Percentiles rank a stretch among this genome's conserved stretches.
phyloP scores from a whole-genome alignment of 192 early-diverging fungal genomes.

The Anaeromyces robustus region DNA sequence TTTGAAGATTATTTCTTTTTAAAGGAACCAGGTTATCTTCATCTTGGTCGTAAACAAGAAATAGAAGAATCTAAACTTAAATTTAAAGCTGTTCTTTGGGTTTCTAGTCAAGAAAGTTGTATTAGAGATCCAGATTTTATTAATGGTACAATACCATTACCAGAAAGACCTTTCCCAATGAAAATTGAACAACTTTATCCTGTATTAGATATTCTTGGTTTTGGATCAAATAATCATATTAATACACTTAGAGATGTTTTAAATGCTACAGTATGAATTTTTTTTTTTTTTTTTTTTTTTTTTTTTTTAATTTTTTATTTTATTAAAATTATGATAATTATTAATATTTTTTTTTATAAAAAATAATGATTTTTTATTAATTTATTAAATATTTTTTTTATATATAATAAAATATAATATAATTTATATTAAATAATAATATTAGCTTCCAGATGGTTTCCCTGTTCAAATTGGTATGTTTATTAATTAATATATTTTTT shows the following conservation, averaged over 20 bases:
- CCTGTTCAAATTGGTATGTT: too few relatives aligned
- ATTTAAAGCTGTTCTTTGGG: neutral
- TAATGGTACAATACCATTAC: neutral
- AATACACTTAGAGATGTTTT: neutral
- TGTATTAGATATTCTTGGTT: neutral
- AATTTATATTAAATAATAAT: too few relatives aligned
- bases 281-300: too few relatives aligned
- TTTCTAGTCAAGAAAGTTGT: neutral
- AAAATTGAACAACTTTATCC: neutral
- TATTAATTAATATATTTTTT: too few relatives aligned
- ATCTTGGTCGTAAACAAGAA: neutral
- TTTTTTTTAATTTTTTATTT: too few relatives aligned
- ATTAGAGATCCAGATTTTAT: neutral
- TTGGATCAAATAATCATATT: neutral
- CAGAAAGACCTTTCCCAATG: neutral
- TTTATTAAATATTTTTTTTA: too few relatives aligned
- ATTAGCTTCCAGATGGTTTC: too few relatives aligned
- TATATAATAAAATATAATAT: too few relatives aligned
- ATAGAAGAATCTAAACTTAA: neutral
- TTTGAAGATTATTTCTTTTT: conserved; percentile 20
- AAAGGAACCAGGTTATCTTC: conserved; percentile 8
- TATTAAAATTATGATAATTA: too few relatives aligned
- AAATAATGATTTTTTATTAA: too few relatives aligned
- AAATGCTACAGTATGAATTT: neutral
- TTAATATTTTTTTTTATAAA: too few relatives aligned